These are phyloP conservation scores for Cytospora piceicola DNA, from an alignment of 2,329 filamentous ascomycete genomes.

Conservation along the genomic window DNA sequence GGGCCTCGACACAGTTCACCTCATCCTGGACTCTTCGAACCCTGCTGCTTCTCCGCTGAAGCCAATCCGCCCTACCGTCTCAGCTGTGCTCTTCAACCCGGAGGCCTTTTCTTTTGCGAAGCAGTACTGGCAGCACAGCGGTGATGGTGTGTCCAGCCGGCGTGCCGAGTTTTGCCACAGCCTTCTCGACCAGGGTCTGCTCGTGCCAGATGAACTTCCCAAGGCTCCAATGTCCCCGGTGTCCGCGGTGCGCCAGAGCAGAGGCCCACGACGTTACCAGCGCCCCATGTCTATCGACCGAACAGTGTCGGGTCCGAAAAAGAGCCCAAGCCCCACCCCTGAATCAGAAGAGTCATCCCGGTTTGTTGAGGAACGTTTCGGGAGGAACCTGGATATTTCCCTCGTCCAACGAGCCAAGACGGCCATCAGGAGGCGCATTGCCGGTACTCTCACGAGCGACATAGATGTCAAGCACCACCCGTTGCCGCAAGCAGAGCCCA, in stretches of 20 bases:
- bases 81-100: slow-evolving; percentile 71
- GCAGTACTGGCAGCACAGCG: slow-evolving; percentile 95
- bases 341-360: slow-evolving; percentile 69
- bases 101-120: slow-evolving; percentile 76
- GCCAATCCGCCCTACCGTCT: slow-evolving; percentile 63
- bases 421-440: slow-evolving; percentile 85
- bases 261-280: slow-evolving; percentile 83
- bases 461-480: slow-evolving; percentile 63
- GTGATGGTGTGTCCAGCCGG: slow-evolving; percentile 89
- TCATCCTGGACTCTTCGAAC: slow-evolving; percentile 63
- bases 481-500: slow-evolving; percentile 52
- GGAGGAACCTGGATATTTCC: slow-evolving; percentile 81
- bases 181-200: slow-evolving; percentile 70
- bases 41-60: slow-evolving; percentile 55
- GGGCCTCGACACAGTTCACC: slow-evolving; percentile 61
- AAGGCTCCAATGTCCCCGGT: slow-evolving; percentile 22
- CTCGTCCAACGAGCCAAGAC: slow-evolving; percentile 81
- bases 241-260: slow-evolving; percentile 46
- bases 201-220: slow-evolving; percentile 43
- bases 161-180: slow-evolving; percentile 86
- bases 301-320: slow-evolving; percentile 29
- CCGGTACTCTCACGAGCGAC: slow-evolving; percentile 78
- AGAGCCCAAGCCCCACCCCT: slow-evolving; percentile 34
- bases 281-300: slow-evolving; percentile 52
- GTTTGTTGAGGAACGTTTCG: slow-evolving; percentile 93